A percentile compares a stretch with the other conserved stretches of the same genome.
Evolutionary conservation across 2,329 filamentous ascomycete genomes (phyloP).

Genomic region (Ophiostoma himal-ulmi): DNA sequence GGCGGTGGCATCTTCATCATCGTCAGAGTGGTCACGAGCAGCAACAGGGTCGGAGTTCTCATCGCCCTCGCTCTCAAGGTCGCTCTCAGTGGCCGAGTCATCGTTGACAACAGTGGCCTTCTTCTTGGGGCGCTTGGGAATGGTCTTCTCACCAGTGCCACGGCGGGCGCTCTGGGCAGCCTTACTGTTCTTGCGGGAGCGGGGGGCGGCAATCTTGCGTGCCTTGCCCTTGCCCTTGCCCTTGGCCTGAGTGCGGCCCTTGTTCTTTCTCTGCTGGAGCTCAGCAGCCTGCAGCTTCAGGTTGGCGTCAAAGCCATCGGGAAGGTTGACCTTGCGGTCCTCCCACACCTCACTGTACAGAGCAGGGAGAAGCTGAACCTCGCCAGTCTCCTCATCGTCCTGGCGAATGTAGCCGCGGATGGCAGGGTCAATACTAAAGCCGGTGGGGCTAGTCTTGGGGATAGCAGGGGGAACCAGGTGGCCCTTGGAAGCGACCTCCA

Average conservation of each 20-base stretch:
- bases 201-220: neutral
- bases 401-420: neutral
- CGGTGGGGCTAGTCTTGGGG: neutral
- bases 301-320: neutral
- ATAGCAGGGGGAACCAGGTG: neutral
- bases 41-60: neutral
- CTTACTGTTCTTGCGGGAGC: neutral
- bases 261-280: neutral
- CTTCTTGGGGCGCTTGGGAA: neutral
- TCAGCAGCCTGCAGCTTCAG: neutral
- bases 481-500: neutral
- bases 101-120: neutral
- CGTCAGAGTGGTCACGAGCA: too few relatives aligned
- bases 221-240: neutral
- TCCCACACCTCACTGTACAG: neutral
- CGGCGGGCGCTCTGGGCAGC: neutral
- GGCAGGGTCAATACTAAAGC: neutral
- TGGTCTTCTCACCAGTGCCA: neutral
- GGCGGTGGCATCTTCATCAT: too few relatives aligned
- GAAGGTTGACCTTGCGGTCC: constrained; percentile 11
- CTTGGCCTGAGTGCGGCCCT: neutral
- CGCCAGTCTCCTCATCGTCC: neutral
- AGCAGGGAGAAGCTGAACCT: neutral
- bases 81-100: too few relatives aligned
- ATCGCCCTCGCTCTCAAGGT: too few relatives aligned